Percentiles rank a stretch among this genome's conserved stretches.
Conservation (phyloP, 768 basidiomycete genomes). For the Pleurotus sapidus region DNA sequence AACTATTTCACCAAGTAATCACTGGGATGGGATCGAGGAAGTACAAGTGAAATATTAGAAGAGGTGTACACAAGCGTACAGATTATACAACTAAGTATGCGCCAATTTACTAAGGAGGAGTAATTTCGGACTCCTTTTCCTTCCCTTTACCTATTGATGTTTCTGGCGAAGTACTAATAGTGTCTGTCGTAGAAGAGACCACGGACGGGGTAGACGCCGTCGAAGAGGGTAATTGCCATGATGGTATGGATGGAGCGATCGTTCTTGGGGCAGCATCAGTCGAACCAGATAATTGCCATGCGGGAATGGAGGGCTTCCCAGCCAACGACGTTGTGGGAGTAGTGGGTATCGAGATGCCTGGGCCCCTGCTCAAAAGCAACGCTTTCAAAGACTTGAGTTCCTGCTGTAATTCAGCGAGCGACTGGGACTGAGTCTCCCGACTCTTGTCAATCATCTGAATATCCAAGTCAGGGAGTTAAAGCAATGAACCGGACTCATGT, state of each 20-base stretch:
- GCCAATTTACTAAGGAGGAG: background rate
- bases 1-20: background rate
- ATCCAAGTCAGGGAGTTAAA: background rate
- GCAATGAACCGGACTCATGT: conserved; percentile 2
- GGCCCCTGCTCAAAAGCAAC: conserved; percentile 73
- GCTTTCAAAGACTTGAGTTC: conserved; percentile 95
- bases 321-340: conserved; percentile 46
- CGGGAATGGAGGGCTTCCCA: conserved; percentile 75
- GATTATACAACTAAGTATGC: background rate
- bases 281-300: conserved; percentile 78
- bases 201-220: background rate
- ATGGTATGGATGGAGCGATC: conserved; percentile 14
- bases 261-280: conserved; percentile 16
- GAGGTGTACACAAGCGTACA: conserved; percentile 1
- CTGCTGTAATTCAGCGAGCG: conserved; percentile 84
- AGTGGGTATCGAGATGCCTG: conserved; percentile 39
- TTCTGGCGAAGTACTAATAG: conserved; percentile 2
- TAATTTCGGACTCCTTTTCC: conserved; percentile 51
- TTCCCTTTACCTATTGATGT: conserved; percentile 38
- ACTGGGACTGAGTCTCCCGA: conserved; percentile 80
- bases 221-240: conserved; percentile 9
- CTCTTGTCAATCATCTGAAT: conserved; percentile 92
- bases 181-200: conserved; percentile 9
- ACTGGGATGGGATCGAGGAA: background rate
- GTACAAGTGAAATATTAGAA: background rate